Conservation (phyloP, 805 yeast genomes). For the Candida xyloterini region DNA sequence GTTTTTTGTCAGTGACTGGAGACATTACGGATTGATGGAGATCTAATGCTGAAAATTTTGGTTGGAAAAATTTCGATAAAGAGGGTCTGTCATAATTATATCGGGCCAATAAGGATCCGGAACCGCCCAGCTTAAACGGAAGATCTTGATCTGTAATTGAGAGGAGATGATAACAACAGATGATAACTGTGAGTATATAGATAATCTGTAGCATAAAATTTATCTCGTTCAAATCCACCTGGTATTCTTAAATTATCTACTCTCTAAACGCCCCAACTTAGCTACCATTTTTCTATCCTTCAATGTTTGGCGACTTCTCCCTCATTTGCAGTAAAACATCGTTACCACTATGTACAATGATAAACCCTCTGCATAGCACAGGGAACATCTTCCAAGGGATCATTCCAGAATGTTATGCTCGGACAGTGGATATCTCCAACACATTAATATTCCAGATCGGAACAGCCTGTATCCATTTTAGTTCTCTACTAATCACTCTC, state of each 20-base stretch:
- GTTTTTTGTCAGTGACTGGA: conserved; percentile 60
- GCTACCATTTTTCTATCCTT: conserved; percentile 1
- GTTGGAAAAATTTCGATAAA: conserved; percentile 2
- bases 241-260: too few species aligned
- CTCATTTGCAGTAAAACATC: conserved; percentile 64
- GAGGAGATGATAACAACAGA: too few species aligned
- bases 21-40: conserved; percentile 21
- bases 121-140: background rate
- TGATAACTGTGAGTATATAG: background rate
- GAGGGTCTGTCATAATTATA: conserved; percentile 3
- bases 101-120: conserved; percentile 1
- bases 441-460: conserved; percentile 89
- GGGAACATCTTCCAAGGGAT: conserved; percentile 52
- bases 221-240: too few species aligned
- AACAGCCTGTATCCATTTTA: conserved; percentile 80
- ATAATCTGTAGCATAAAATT: background rate
- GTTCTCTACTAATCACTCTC: conserved; percentile 59
- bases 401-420: conserved; percentile 74
- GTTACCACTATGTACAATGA: conserved; percentile 75
- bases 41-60: conserved; percentile 2
- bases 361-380: conserved; percentile 45
- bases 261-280: conserved; percentile 6
- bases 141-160: too few species aligned
- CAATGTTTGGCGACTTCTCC: conserved; percentile 61
- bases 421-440: conserved; percentile 85